Conservation (phyloP, 345 rosid genomes). For the Aegle marmelos region DNA sequence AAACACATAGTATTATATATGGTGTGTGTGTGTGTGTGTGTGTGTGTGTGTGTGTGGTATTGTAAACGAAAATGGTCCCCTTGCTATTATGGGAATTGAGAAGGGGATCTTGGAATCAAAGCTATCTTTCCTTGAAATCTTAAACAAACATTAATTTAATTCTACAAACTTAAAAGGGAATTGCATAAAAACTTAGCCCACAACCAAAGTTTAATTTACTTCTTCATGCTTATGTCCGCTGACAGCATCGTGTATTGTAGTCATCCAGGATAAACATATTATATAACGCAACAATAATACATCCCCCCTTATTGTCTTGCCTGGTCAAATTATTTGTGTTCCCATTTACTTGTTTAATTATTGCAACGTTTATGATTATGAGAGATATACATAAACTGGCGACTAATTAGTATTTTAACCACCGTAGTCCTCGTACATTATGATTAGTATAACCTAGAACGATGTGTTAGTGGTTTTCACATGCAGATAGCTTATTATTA, state of each 20-base stretch:
- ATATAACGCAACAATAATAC: neutral
- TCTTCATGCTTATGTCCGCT: neutral
- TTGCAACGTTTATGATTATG: neutral
- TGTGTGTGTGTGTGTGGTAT: too few species aligned
- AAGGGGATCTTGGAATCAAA: neutral
- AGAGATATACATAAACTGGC: too few species aligned
- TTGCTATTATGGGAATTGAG: neutral
- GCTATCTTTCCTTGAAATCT: neutral
- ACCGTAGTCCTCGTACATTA: neutral
- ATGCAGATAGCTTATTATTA: neutral
- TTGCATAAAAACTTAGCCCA: neutral
- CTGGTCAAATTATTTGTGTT: neutral
- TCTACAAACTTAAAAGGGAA: too few species aligned
- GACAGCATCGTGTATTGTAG: slow-evolving; percentile 1
- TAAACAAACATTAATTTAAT: neutral
- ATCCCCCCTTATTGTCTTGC: neutral
- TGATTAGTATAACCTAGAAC: neutral
- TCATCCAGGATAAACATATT: neutral
- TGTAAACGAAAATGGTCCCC: neutral
- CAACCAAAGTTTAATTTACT: neutral
- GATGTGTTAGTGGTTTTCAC: neutral
- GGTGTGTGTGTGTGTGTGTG: too few species aligned
- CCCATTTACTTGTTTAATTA: neutral
- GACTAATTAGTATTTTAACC: neutral
- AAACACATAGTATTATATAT: neutral